A percentile compares a stretch with the other conserved stretches of the same genome.
These are phyloP conservation scores for Tetraselmis striata DNA, from an alignment of 139 green algal genomes.

Conservation along the genomic window DNA sequence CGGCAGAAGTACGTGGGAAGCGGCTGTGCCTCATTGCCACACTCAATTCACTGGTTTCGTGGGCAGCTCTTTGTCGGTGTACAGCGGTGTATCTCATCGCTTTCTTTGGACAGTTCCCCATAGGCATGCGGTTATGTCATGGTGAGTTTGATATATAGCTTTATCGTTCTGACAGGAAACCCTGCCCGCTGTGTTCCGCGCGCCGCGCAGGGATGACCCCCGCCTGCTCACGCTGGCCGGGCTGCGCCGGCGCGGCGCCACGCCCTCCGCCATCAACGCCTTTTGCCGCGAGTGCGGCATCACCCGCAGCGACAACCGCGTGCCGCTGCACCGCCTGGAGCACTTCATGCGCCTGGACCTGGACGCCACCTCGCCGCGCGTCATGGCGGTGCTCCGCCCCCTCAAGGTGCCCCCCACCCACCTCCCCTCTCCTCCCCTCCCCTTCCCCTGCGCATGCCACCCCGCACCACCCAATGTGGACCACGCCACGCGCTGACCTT, in stretches of 20 bases:
- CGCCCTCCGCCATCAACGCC: conserved; percentile 80
- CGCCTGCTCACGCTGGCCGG: conserved; percentile 87
- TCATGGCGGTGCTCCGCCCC: conserved; percentile 84
- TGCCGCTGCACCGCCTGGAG: conserved; percentile 86
- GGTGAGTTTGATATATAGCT: too few relatives aligned
- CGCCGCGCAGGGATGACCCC: conserved; percentile 88
- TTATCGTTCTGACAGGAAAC: too few relatives aligned
- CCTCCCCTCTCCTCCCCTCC: neutral
- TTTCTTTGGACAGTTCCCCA: too few relatives aligned
- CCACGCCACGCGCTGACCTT: neutral
- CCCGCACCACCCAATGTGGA: too few relatives aligned
- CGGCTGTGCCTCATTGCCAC: too few relatives aligned
- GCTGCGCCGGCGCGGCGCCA: conserved; percentile 81
- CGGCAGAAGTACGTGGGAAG: too few relatives aligned
- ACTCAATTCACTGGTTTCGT: too few relatives aligned
- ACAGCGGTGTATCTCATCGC: too few relatives aligned
- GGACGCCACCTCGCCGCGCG: conserved; percentile 56
- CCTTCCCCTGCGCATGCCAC: neutral
- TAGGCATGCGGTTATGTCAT: too few relatives aligned
- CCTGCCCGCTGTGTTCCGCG: too few relatives aligned
- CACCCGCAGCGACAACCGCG: conserved; percentile 77
- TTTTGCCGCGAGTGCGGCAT: conserved; percentile 89
- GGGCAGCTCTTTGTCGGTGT: too few relatives aligned
- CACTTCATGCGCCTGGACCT: conserved; percentile 76
- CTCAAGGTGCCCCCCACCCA: conserved; percentile 62